Conservation (phyloP, 2,329 filamentous ascomycete genomes). For the Nothomitra cinnamomea region DNA sequence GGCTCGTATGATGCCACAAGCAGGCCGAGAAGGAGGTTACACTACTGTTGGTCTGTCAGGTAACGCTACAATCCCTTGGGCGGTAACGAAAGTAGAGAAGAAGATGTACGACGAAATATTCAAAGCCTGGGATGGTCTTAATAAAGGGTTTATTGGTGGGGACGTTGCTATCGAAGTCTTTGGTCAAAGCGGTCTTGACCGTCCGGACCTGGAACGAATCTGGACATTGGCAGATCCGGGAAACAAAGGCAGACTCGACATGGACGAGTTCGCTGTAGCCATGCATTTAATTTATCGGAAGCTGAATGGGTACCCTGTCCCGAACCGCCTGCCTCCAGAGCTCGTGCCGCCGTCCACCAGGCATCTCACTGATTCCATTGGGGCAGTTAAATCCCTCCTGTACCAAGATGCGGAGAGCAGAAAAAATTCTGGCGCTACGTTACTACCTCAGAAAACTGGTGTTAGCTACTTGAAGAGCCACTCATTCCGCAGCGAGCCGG, state of each 20-base stretch:
- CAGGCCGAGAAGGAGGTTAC: conserved; percentile 73
- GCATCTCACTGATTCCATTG: conserved; percentile 84
- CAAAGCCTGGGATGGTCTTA: conserved; percentile 87
- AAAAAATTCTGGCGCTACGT: conserved; percentile 74
- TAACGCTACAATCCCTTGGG: conserved; percentile 94
- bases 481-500: conserved; percentile 58
- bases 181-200: conserved; percentile 84
- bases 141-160: conserved; percentile 81
- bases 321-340: conserved; percentile 73
- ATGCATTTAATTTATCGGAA: conserved; percentile 99
- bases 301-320: conserved; percentile 86
- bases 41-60: conserved; percentile 78
- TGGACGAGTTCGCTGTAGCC: conserved; percentile 94
- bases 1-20: conserved; percentile 92
- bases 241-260: conserved; percentile 83
- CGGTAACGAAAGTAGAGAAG: conserved; percentile 97
- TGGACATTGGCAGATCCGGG: conserved; percentile 92
- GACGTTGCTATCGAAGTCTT: conserved; percentile 94
- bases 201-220: conserved; percentile 73
- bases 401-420: conserved; percentile 77
- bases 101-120: conserved; percentile 91
- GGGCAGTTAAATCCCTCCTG: conserved; percentile 77
- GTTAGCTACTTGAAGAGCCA: conserved; percentile 95
- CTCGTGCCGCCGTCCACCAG: conserved; percentile 87
- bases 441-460: conserved; percentile 92